Evolutionary conservation across 2,329 filamentous ascomycete species (phyloP).

Genomic region (Penicillium sp.): DNA sequence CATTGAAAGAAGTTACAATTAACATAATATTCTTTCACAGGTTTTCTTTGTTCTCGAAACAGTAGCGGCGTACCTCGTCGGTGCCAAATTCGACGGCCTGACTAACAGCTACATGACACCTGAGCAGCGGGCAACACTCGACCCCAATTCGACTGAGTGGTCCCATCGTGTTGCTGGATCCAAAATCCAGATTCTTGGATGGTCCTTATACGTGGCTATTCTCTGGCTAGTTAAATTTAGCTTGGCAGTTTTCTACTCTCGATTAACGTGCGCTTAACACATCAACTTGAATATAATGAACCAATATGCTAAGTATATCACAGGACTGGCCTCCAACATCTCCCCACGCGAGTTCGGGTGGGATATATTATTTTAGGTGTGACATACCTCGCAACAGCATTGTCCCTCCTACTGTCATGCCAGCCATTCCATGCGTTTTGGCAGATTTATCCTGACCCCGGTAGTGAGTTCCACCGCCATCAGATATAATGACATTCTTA

Average conservation of each 20-base stretch:
- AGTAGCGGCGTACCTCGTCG: conserved; percentile 48
- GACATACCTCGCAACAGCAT: conserved; percentile 49
- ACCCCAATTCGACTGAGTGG: conserved; percentile 47
- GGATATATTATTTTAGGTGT: conserved; percentile 49
- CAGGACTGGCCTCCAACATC: conserved; percentile 40
- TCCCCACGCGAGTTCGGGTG: conserved; percentile 47
- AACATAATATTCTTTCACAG: conserved; percentile 26
- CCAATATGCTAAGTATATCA: neutral
- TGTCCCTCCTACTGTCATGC: conserved; percentile 54
- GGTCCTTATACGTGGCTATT: conserved; percentile 53
- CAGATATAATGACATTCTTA: neutral
- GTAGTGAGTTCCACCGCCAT: conserved; percentile 42
- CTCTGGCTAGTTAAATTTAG: conserved; percentile 54
- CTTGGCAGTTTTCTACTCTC: conserved; percentile 54
- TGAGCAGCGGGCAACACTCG: conserved; percentile 47
- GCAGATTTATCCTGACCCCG: conserved; percentile 59
- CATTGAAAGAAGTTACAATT: neutral
- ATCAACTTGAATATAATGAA: neutral
- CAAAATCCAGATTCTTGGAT: conserved; percentile 52
- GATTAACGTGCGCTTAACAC: conserved; percentile 44
- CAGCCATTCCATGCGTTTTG: conserved; percentile 55
- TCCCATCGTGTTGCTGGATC: conserved; percentile 49
- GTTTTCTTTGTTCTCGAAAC: conserved; percentile 50
- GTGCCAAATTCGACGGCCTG: conserved; percentile 48
- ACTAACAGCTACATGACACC: conserved; percentile 58